These are phyloP conservation scores for Basipetospora chlamydospora DNA, from an alignment of 2,329 filamentous ascomycete species.

Conservation along the genomic window DNA sequence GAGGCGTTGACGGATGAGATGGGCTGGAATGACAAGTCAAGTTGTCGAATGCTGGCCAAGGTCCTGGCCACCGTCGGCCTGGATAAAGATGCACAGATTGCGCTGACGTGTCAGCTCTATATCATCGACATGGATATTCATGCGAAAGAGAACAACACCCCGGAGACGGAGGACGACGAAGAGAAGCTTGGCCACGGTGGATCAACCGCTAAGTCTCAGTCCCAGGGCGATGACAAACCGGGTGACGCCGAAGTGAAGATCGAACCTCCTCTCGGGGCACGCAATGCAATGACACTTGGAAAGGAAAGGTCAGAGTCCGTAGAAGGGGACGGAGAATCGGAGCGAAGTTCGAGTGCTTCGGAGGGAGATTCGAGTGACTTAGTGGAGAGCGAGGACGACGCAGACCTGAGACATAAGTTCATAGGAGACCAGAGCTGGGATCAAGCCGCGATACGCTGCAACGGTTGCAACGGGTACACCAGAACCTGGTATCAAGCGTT, in stretches of 20 bases:
- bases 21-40: slow-evolving; percentile 2
- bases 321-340: no score
- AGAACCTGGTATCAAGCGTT: neutral
- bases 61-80: slow-evolving; percentile 1
- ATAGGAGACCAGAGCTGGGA: neutral
- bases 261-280: no score
- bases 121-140: slow-evolving; percentile 2
- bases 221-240: no score
- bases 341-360: no score
- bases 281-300: no score
- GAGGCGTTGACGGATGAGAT: slow-evolving; percentile 3
- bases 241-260: no score
- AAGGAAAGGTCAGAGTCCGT: no score
- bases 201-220: no score
- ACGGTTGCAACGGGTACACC: neutral
- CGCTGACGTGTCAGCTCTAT: slow-evolving; percentile 4
- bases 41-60: neutral
- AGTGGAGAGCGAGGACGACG: neutral
- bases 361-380: no score
- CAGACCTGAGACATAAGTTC: neutral
- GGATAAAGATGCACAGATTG: slow-evolving; percentile 2
- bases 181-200: no score
- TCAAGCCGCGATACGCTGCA: neutral
- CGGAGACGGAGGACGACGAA: neutral
- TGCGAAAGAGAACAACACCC: neutral